phyloP scores from a whole-genome alignment of 208 protist genomes.

The Acanthamoeba triangularis region DNA sequence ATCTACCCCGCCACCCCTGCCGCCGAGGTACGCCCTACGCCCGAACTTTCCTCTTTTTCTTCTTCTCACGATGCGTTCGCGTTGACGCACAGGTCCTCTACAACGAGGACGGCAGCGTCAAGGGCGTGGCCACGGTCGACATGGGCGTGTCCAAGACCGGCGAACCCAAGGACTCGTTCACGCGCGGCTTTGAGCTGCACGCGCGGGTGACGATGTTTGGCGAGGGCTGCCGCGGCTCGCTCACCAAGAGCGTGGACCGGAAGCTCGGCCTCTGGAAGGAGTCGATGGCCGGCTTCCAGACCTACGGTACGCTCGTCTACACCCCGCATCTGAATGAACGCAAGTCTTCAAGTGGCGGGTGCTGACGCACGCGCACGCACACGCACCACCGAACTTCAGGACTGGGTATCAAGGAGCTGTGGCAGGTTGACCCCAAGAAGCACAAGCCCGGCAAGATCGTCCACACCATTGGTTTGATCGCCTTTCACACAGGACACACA shows the following conservation, averaged over 20 bases:
- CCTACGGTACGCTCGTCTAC: neutral
- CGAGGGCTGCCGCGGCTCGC: constrained; percentile 98
- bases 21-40: constrained; percentile 84
- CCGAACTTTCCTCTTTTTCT: too few species aligned
- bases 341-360: too few species aligned
- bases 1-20: constrained; percentile 97
- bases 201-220: constrained; percentile 97
- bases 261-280: constrained; percentile 88
- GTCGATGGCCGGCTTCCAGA: constrained; percentile 45
- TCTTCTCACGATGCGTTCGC: neutral
- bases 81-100: constrained; percentile 78
- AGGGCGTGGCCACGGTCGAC: constrained; percentile 92
- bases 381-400: constrained; percentile 94
- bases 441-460: constrained; percentile 94
- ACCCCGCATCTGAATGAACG: neutral
- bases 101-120: constrained; percentile 88
- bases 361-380: too few species aligned
- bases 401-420: constrained; percentile 98
- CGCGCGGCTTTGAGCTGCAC: constrained; percentile 97
- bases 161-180: constrained; percentile 94
- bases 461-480: constrained; percentile 93
- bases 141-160: constrained; percentile 95
- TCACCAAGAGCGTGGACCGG: constrained; percentile 95
- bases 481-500: neutral
- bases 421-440: constrained; percentile 95